Percentiles rank a stretch among this genome's conserved stretches.
Conservation (phyloP, 768 basidiomycete species). For the Paxillus involutus region DNA sequence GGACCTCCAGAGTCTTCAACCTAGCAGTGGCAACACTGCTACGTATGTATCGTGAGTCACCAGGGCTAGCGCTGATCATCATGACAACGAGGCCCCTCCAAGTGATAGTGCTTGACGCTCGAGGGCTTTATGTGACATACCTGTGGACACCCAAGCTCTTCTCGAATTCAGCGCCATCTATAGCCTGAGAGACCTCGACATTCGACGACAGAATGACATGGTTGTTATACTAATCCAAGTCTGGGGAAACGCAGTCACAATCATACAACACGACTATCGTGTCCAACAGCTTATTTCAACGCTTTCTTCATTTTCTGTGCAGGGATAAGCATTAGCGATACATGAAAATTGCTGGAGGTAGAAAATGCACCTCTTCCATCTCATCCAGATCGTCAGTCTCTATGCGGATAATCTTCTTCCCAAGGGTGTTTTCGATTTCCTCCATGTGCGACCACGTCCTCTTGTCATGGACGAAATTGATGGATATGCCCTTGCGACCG, state of each 20-base stretch:
- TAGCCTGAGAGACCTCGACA: no score
- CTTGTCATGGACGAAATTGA: conserved; percentile 95
- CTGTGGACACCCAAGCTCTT: no score
- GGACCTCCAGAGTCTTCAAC: no score
- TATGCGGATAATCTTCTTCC: conserved; percentile 79
- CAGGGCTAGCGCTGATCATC: no score
- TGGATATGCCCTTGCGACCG: conserved; percentile 93
- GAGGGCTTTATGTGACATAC: no score
- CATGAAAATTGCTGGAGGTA: neutral
- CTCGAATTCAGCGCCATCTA: no score
- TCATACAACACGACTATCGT: neutral
- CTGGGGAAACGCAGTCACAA: neutral
- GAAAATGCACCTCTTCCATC: conserved; percentile 81
- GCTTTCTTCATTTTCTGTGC: conserved; percentile 81
- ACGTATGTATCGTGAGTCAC: no score
- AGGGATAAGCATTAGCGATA: neutral
- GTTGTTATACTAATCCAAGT: neutral
- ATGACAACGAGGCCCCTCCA: no score
- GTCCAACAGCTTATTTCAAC: conserved; percentile 47
- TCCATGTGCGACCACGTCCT: conserved; percentile 89
- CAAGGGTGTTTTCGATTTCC: conserved; percentile 77
- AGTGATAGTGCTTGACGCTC: no score
- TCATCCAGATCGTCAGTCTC: conserved; percentile 88
- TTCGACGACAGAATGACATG: neutral
- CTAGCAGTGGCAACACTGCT: no score